Base-by-base conservation (phyloP, 2,329 filamentous ascomycete genomes). In the Fusarium sp. region DNA sequence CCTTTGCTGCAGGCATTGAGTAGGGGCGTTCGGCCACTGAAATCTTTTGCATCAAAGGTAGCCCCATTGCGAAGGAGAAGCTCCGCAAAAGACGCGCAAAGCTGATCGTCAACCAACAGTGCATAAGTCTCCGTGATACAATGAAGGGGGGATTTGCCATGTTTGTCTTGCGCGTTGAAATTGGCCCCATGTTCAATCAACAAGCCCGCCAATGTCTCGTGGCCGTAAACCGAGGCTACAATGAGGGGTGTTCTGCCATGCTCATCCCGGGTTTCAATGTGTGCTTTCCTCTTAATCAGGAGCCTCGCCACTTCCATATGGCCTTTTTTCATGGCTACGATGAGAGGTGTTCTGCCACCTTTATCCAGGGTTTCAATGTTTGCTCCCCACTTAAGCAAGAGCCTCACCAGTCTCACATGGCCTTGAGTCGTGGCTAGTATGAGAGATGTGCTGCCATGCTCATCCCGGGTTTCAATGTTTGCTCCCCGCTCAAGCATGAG, bases 371-470 rank as follows among this genome's bases (percentile, higher is more conserved):
- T 1, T 16, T 52, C 27, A 4, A 25, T 9, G 7, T 64, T 9
- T 9, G 50, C 61, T 20, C 61, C 61, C 2, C 13, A 0, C 25
- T 56, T 20, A 18, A 64, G 4, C 20, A 20, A 20, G 20, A 20
- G 20, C 20, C 20, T 20, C 2, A 20, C 20, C 20, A 20, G 2
- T 20, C 2, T 2, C 2, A 20, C 20, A 20, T 20, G 20, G 20
- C 20, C 20, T n/a, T n/a, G n/a, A n/a, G n/a, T n/a, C n/a, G n/a
- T n/a, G n/a, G n/a, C n/a, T n/a, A n/a, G n/a, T n/a, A n/a, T n/a
- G n/a, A n/a, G n/a, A n/a, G n/a, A n/a, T n/a, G n/a, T n/a, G 0
- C 4, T 6, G 18, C 41, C 30, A 13, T 13, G 3, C 5, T 8
- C 18, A 16, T 2, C 10, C 16, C 9, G 23, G 18, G 32, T 1